Base-by-base conservation (phyloP, 1,284 basidiomycete genomes). In the Cerioporus squamosus region DNA sequence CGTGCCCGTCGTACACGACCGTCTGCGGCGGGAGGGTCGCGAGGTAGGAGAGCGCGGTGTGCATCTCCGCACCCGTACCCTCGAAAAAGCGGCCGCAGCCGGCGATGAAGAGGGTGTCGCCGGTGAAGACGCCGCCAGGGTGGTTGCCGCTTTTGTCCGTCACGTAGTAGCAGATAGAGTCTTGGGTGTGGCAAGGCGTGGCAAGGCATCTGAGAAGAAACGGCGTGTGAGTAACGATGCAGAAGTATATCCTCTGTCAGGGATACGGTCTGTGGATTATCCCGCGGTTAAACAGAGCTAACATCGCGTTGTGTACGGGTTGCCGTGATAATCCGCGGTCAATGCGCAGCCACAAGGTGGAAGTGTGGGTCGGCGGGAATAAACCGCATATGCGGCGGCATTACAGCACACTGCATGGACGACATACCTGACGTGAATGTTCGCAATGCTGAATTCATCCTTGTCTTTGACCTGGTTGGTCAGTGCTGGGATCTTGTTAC, bases 61-160 rank as follows among this genome's bases (percentile, higher is more conserved):
- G 80, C 97, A 99, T 99, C 75, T 98, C 88, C 10, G 81, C 75
- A 1, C 90, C 88, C 3, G 85, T 88, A 42, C 96, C 96, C 75
- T 98, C 96, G 70, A 98, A 98, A 83, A 98, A 98, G 7, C 95
- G 86, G n/a, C 97, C 97, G 71, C 93, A 97, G 7, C 96, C 96
- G 4, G 85, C 94, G 62, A 94, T 84, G 79, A 99, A 98, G 50
- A 99, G 87, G 0, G 97, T 98, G 72, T 99, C 97, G 15, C 95
- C 95, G 0, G 97, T 98, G 75, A 99, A 97, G 22, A 98, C 94
- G 15, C 81, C 91, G 43, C 88, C 86, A 0, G 87, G 84, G 63
- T 85, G 85, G 36, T 73, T 60, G 57, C 81, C 74, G 15, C 68
- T 48, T 67, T 71, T 64, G 75, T 83, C 80, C 81, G 90, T 90